Evolutionary conservation across 192 early-diverging fungal species (phyloP).

Genomic region (Spizellomyces punctatus): DNA sequence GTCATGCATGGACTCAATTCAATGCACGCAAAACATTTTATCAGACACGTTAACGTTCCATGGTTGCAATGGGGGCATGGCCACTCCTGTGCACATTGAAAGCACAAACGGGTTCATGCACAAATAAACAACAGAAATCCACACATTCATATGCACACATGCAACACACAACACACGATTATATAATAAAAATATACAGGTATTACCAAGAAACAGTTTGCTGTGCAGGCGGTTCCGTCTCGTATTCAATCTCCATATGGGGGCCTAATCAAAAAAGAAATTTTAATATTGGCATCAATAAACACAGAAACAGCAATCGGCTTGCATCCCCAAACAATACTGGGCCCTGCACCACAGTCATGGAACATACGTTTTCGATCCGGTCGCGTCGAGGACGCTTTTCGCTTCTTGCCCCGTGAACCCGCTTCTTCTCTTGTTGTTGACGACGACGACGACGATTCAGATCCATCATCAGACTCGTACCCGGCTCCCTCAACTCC

Average conservation of each 20-base stretch:
- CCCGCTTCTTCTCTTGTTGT: background rate
- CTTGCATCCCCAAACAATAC: too few relatives aligned
- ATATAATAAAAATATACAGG: background rate
- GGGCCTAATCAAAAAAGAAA: slow-evolving; percentile 34
- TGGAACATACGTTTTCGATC: slow-evolving; percentile 7
- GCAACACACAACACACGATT: too few relatives aligned
- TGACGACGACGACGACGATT: background rate
- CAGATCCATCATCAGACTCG: slow-evolving; percentile 35
- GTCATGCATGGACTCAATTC: too few relatives aligned
- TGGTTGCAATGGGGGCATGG: too few relatives aligned
- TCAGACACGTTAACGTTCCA: too few relatives aligned
- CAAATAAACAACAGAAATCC: too few relatives aligned
- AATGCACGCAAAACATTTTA: too few relatives aligned
- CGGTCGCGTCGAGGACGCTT: background rate
- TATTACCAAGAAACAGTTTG: slow-evolving; percentile 4
- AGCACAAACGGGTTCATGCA: too few relatives aligned
- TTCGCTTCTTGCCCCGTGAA: background rate
- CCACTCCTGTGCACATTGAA: too few relatives aligned
- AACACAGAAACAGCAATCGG: too few relatives aligned
- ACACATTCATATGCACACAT: too few relatives aligned
- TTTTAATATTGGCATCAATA: background rate
- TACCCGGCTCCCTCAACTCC: slow-evolving; percentile 38
- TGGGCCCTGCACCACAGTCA: too few relatives aligned
- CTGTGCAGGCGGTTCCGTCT: slow-evolving; percentile 26
- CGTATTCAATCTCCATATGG: slow-evolving; percentile 43